phyloP scores from a whole-genome alignment of 805 yeast species.

The Phaffomyces antillensis region DNA sequence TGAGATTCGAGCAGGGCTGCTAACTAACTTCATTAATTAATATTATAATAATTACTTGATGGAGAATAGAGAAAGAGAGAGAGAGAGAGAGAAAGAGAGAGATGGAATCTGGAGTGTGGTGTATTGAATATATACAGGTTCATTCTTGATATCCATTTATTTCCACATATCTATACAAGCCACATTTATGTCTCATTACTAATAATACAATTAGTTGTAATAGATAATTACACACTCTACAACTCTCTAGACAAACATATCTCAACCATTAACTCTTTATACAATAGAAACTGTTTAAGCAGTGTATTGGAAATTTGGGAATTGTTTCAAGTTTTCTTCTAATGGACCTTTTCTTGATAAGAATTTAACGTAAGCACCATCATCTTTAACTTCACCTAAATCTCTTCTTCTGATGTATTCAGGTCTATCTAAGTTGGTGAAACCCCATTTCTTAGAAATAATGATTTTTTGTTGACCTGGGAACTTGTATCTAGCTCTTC shows the following conservation, averaged over 20 bases:
- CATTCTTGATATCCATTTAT: too few species aligned
- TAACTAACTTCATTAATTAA: too few species aligned
- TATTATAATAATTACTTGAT: too few species aligned
- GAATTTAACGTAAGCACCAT: slow-evolving; percentile 99
- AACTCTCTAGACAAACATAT: background rate
- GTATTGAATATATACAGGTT: too few species aligned
- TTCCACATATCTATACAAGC: too few species aligned
- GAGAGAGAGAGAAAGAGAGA: too few species aligned
- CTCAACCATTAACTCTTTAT: slow-evolving; percentile 2
- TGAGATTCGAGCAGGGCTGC: too few species aligned
- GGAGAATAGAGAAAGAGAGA: too few species aligned
- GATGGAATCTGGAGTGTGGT: too few species aligned
- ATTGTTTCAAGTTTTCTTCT: slow-evolving; percentile 82
- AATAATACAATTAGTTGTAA: too few species aligned
- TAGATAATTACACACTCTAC: background rate
- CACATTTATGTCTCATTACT: too few species aligned
- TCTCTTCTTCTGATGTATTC: slow-evolving; percentile 93
- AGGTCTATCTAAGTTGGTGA: slow-evolving; percentile 97
- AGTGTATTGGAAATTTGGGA: slow-evolving; percentile 69
- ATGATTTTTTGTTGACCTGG: slow-evolving; percentile 99
- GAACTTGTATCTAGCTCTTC: slow-evolving; percentile 99
- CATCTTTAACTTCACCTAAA: slow-evolving; percentile 94
- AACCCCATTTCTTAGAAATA: slow-evolving; percentile 99
- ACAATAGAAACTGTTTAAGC: slow-evolving; percentile 27
- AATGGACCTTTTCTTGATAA: slow-evolving; percentile 93